Conservation (phyloP, 2,329 filamentous ascomycete species). For the Clonostachys chloroleuca region DNA sequence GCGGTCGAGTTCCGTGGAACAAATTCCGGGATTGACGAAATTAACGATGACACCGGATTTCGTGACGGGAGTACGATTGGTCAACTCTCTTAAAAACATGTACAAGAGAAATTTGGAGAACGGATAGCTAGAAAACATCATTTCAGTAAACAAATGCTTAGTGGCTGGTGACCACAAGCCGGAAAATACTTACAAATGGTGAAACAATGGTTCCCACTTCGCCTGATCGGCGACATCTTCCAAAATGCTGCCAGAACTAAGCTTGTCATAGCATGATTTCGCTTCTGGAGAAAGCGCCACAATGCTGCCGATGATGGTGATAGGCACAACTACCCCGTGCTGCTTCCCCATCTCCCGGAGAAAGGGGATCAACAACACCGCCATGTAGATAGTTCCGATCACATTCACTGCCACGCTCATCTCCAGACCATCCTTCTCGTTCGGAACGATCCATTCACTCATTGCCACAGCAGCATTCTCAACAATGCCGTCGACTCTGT, state of each 20-base stretch:
- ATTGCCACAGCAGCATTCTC: constrained; percentile 27
- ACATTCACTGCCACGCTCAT: constrained; percentile 39
- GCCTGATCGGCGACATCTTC: background rate
- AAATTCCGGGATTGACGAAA: constrained; percentile 32
- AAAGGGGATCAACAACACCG: background rate
- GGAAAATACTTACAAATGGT: too few species aligned
- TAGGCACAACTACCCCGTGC: background rate
- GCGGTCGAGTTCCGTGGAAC: constrained; percentile 17
- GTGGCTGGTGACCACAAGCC: too few species aligned
- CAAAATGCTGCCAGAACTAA: background rate
- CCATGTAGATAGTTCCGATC: constrained; percentile 15
- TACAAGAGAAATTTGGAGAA: constrained; percentile 22
- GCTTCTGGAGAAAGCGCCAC: background rate
- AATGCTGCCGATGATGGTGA: background rate
- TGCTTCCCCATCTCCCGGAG: background rate
- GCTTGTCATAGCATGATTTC: background rate
- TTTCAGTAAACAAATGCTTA: too few species aligned
- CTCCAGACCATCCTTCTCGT: constrained; percentile 35
- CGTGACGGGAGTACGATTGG: constrained; percentile 17
- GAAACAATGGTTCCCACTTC: too few species aligned
- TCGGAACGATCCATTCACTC: constrained; percentile 6
- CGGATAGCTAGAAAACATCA: constrained; percentile 11
- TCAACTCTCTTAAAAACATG: constrained; percentile 22
- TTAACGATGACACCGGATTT: constrained; percentile 29
- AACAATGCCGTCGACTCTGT: constrained; percentile 28